Percentiles rank a stretch among this genome's conserved stretches.
phyloP scores from a whole-genome alignment of 306 rosid species.

The Vicia faba region DNA sequence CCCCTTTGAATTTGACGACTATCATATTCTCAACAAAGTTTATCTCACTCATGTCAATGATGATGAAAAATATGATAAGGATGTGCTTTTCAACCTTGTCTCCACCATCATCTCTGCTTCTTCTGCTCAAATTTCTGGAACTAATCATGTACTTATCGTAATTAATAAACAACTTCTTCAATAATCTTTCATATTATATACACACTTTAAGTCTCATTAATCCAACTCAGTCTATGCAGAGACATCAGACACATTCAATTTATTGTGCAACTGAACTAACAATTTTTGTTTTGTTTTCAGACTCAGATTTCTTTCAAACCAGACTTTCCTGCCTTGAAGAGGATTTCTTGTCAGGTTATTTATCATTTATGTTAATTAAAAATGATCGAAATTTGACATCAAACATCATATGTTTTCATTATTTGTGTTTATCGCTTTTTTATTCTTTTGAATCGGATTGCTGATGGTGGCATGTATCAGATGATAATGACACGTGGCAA shows the following conservation, averaged over 20 bases:
- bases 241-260: too few species aligned
- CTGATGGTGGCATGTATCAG: constrained; percentile 15
- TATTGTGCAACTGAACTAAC: constrained; percentile 9
- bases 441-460: too few species aligned
- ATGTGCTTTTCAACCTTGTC: constrained; percentile 19
- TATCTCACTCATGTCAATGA: constrained; percentile 36
- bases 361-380: background rate
- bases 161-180: too few species aligned
- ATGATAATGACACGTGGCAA: constrained; percentile 32
- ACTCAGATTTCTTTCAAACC: constrained; percentile 28
- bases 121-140: constrained; percentile 29
- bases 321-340: constrained; percentile 28
- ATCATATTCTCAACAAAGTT: constrained; percentile 27
- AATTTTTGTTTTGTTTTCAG: background rate
- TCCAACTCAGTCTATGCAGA: too few species aligned
- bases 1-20: constrained; percentile 14
- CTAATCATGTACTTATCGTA: background rate
- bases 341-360: constrained; percentile 38
- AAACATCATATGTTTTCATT: too few species aligned
- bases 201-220: too few species aligned
- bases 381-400: too few species aligned
- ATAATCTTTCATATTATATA: too few species aligned
- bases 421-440: too few species aligned
- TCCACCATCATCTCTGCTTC: constrained; percentile 1
- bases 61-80: background rate